Evolutionary conservation across 179 eudicot genomes (phyloP), one percentile per base, ranked within the genome.

Genomic region (Vitellaria paradoxa): DNA sequence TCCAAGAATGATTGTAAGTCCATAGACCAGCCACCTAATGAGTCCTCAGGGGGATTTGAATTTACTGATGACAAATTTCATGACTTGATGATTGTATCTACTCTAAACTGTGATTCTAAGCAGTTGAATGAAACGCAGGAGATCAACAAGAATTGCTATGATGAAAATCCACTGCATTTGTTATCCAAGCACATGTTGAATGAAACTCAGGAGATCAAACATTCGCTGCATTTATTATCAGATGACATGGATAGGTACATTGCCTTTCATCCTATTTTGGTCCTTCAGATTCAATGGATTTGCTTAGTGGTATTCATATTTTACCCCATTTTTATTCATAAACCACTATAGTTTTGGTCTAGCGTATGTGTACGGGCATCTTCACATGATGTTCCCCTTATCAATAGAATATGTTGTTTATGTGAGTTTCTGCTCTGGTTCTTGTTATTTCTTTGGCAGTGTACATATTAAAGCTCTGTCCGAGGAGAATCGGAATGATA

Each of bases 61-160:
- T 65, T 80, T 53, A 46, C 68, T 55, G 61, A 55, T 66, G 81
- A 80, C 30, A 72, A 73, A 63, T 76, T 72, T 53, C n/a, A 71
- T 67, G 40, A 68, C 67, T 59, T 20, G 64, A 66, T 63, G 11
- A 74, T 71, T 24, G 13, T 53, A 66, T 17, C 77, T 74, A 15
- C 68, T 24, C 49, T 80, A 50, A 46, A 17, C 4, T 15, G 76
- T 14, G 42, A 72, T 65, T 46, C 40, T 37, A 59, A 56, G 18
- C 55, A 76, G 42, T 50, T 66, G 56, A 30, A 70, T 69, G 81
- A 79, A 79, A 65, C 70, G 26, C 71, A 20, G 65, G 80, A 65
- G 52, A 49, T 76, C 30, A 73, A 80, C 47, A 65, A 65, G 60
- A 79, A 72, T 40, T 40, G 65, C 65, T 79, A 23, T 55, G 75